A percentile compares a stretch with the other conserved stretches of the same genome.
phyloP scores from a whole-genome alignment of 192 early-diverging fungal species.

The Coemansia sp. region DNA sequence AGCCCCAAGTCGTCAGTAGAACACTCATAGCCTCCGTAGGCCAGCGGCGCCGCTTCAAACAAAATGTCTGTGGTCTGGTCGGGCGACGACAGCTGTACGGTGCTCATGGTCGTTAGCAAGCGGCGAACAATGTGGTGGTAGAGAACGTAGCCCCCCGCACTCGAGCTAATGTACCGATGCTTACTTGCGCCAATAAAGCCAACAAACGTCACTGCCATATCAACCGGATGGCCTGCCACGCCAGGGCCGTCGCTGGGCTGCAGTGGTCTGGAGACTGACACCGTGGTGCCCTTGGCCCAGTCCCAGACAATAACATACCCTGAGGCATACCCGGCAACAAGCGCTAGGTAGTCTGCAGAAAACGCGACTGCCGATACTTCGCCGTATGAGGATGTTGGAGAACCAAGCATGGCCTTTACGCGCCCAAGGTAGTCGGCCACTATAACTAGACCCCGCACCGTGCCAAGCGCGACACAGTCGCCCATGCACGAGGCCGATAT shows the following conservation, averaged over 20 bases:
- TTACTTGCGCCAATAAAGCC: conserved; percentile 47
- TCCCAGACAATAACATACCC: conserved; percentile 52
- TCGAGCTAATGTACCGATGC: conserved; percentile 49
- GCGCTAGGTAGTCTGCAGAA: conserved; percentile 31
- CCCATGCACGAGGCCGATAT: conserved; percentile 34
- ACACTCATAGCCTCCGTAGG: conserved; percentile 19
- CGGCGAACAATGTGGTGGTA: conserved; percentile 51
- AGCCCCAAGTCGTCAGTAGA: conserved; percentile 43
- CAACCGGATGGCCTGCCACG: conserved; percentile 26
- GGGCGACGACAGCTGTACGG: conserved; percentile 11
- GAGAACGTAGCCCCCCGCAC: conserved; percentile 36
- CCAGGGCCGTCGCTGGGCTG: conserved; percentile 35
- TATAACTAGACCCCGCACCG: conserved; percentile 29
- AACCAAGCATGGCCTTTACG: conserved; percentile 21
- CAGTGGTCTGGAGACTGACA: conserved; percentile 32
- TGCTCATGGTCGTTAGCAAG: conserved; percentile 48
- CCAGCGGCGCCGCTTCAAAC: conserved; percentile 37
- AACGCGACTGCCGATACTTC: conserved; percentile 43
- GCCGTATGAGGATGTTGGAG: conserved; percentile 24
- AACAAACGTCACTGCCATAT: conserved; percentile 32
- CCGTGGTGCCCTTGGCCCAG: conserved; percentile 37
- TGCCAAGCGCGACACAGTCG: conserved; percentile 45
- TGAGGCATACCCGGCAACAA: conserved; percentile 40
- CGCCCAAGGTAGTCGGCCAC: conserved; percentile 49
- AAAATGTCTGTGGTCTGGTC: conserved; percentile 11